phyloP scores from a whole-genome alignment of 1,284 basidiomycete species.

The Stygiomarasmius scandens region DNA sequence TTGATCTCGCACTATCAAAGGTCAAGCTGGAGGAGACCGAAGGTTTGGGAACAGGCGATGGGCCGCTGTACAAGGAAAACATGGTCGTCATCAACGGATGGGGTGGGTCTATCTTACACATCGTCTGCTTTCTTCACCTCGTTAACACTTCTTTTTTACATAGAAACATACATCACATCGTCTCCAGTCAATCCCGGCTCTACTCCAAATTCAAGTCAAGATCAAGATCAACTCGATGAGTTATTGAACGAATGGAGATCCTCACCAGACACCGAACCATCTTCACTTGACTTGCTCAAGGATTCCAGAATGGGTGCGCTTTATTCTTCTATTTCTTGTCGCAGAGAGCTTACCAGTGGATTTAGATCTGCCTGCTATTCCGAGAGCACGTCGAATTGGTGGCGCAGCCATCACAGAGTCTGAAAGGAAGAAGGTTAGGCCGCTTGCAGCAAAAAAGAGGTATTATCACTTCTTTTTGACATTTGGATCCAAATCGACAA shows the following conservation, averaged over 20 bases:
- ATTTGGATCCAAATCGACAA: not conserved
- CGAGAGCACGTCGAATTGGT: constrained; percentile 32
- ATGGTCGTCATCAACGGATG: constrained; percentile 61
- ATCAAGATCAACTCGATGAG: constrained; percentile 26
- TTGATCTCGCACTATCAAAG: not conserved
- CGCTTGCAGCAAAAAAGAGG: constrained; percentile 28
- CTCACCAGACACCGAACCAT: constrained; percentile 39
- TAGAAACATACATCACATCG: constrained; percentile 33
- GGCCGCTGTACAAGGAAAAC: constrained; percentile 45
- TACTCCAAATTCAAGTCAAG: constrained; percentile 30
- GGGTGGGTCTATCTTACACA: constrained; percentile 50
- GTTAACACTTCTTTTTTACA: constrained; percentile 10
- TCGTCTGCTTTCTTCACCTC: constrained; percentile 1
- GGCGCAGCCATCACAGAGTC: constrained; percentile 11
- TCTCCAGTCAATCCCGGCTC: constrained; percentile 21
- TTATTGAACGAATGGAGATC: constrained; percentile 42
- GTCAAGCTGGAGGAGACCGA: constrained; percentile 32
- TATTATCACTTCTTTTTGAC: constrained; percentile 15
- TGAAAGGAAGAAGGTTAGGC: constrained; percentile 22
- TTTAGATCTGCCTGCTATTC: constrained; percentile 39
- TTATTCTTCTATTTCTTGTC: not conserved
- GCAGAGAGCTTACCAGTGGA: too few relatives aligned
- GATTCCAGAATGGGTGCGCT: constrained; percentile 46
- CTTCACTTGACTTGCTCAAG: constrained; percentile 34
- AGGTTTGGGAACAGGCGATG: constrained; percentile 27